phyloP scores from a whole-genome alignment of 495 filamentous ascomycete genomes.

The Penicillium simplicissimum region DNA sequence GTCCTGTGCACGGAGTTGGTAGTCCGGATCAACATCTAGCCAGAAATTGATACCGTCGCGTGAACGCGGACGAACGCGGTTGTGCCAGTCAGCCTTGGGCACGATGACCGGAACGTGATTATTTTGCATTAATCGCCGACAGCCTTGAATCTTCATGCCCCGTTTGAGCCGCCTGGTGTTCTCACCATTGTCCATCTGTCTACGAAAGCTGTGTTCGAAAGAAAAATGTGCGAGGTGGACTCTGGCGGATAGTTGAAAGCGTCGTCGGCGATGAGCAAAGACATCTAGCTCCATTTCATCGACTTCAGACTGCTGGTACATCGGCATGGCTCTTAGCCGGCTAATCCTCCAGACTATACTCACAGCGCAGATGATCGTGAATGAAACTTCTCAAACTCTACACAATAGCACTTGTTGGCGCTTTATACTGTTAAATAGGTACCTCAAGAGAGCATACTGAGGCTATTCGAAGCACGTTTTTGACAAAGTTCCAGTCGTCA shows the following conservation, averaged over 20 bases:
- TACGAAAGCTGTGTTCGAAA: neutral
- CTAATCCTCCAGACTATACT: too few relatives aligned
- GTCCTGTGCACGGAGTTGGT: slow-evolving; percentile 8
- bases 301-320: neutral
- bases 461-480: neutral
- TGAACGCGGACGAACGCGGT: neutral
- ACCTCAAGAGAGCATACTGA: neutral
- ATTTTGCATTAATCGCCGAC: neutral
- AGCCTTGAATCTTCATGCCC: neutral
- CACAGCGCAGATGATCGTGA: neutral
- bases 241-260: neutral
- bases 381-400: neutral
- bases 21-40: slow-evolving; percentile 1
- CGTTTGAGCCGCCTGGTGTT: neutral
- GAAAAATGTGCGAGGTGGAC: neutral
- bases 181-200: neutral
- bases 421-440: neutral
- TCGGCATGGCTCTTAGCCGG: neutral
- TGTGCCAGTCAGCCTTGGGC: neutral
- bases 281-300: neutral
- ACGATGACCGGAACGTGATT: neutral
- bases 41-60: neutral
- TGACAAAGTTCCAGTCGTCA: neutral
- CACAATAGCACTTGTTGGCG: neutral
- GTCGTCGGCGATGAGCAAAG: neutral